A percentile compares a stretch with the other conserved stretches of the same genome.
These are phyloP conservation scores for Lachnellula suecica DNA, from an alignment of 2,329 filamentous ascomycete species.

Conservation along the genomic window DNA sequence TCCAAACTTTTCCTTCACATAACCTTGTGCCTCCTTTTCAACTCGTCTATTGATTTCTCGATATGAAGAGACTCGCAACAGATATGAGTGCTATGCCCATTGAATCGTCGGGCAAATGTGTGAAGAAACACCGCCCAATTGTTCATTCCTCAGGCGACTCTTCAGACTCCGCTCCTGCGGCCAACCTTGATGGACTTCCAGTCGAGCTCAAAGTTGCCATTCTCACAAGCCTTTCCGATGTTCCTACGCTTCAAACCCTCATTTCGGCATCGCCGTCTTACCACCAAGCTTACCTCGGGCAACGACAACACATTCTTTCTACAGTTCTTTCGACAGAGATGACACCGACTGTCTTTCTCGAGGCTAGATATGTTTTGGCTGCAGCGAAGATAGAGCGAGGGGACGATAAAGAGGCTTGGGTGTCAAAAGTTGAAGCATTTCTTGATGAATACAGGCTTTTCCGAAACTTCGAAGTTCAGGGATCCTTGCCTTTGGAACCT, in stretches of 20 bases:
- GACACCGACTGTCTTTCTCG: too few relatives aligned
- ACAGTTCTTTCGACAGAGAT: not conserved
- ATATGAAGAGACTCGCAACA: too few relatives aligned
- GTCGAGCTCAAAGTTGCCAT: conserved; percentile 1
- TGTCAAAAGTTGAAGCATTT: too few relatives aligned
- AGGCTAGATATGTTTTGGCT: too few relatives aligned
- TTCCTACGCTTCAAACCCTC: not conserved
- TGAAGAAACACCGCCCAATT: not conserved
- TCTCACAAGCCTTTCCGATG: not conserved
- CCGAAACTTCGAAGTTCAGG: too few relatives aligned
- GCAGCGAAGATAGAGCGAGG: too few relatives aligned
- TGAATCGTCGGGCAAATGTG: not conserved
- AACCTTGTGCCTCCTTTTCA: too few relatives aligned
- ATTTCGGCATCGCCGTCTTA: not conserved
- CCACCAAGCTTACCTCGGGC: not conserved
- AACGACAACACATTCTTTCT: not conserved
- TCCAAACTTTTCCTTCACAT: too few relatives aligned
- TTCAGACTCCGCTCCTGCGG: not conserved
- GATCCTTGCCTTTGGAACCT: too few relatives aligned
- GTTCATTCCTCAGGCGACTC: not conserved
- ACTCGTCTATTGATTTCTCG: too few relatives aligned
- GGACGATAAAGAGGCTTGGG: too few relatives aligned
- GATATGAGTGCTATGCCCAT: not conserved
- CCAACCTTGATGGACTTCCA: conserved; percentile 1
- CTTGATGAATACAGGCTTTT: too few relatives aligned